These are phyloP conservation scores for Jackrogersella multiformis DNA, from an alignment of 495 filamentous ascomycete genomes.

Conservation along the genomic window DNA sequence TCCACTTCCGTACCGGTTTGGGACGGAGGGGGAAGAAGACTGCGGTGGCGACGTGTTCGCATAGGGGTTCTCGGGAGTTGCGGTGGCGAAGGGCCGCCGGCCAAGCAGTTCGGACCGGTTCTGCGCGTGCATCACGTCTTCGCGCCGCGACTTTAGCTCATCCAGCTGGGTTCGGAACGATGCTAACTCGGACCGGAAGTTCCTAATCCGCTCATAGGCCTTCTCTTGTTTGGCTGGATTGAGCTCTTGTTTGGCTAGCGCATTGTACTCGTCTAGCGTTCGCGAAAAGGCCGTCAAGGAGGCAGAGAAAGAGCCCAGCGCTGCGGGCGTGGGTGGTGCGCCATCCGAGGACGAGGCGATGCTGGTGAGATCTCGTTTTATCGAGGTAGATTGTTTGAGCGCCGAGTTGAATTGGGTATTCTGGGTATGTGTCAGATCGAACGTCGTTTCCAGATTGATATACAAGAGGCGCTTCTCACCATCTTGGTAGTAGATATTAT, in stretches of 20 bases:
- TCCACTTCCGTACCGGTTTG: conserved; percentile 50
- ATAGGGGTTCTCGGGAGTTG: conserved; percentile 96
- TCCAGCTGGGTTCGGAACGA: conserved; percentile 83
- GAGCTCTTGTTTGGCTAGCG: conserved; percentile 85
- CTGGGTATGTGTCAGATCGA: conserved; percentile 49
- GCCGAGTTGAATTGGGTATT: conserved; percentile 97
- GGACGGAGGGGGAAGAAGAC: conserved; percentile 34
- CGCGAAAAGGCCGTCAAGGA: conserved; percentile 88
- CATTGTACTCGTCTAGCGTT: conserved; percentile 92
- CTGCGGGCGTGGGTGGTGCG: conserved; percentile 46
- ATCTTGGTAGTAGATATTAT: conserved; percentile 16
- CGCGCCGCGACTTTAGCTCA: conserved; percentile 74
- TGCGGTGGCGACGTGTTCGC: conserved; percentile 59
- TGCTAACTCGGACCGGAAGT: conserved; percentile 81
- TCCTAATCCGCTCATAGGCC: conserved; percentile 83
- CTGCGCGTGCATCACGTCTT: conserved; percentile 76
- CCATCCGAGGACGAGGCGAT: conserved; percentile 69
- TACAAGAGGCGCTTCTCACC: conserved; percentile 7
- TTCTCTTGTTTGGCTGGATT: conserved; percentile 89
- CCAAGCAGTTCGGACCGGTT: conserved; percentile 88
- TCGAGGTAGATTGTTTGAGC: conserved; percentile 87
- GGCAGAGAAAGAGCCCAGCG: conserved; percentile 66
- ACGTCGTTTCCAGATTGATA: background rate
- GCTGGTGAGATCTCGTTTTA: conserved; percentile 82
- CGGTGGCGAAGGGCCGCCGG: conserved; percentile 83